These are phyloP conservation scores for Phialophora tarda DNA, from an alignment of 2,329 filamentous ascomycete genomes.

Conservation along the genomic window DNA sequence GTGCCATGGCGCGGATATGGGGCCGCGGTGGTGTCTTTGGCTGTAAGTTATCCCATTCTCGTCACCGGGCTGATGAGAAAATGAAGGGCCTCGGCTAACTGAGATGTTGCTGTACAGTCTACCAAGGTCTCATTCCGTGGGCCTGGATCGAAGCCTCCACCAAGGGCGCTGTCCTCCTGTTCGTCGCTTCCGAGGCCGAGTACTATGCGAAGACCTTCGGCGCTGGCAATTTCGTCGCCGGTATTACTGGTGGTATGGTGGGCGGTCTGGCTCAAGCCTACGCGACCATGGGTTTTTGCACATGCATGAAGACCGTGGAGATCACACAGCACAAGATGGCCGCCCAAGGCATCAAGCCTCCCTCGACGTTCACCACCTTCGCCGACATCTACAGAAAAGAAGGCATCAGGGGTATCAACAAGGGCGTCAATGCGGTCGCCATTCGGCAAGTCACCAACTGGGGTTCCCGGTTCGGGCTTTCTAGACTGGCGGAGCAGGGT, in stretches of 20 bases:
- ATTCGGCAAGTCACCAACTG: conserved; percentile 99
- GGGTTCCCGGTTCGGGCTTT: conserved; percentile 94
- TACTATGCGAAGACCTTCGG: conserved; percentile 86
- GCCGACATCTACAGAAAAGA: conserved; percentile 96
- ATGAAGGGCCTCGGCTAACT: conserved; percentile 36
- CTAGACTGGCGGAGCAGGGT: conserved; percentile 84
- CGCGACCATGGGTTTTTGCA: conserved; percentile 99
- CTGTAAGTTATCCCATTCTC: conserved; percentile 67
- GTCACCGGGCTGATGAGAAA: not conserved
- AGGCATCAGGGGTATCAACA: conserved; percentile 95
- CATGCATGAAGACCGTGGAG: conserved; percentile 99
- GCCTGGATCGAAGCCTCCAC: conserved; percentile 99
- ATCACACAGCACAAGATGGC: conserved; percentile 98
- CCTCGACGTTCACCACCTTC: conserved; percentile 92
- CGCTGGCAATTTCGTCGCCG: conserved; percentile 82
- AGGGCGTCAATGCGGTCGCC: conserved; percentile 96
- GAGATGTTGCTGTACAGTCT: conserved; percentile 66
- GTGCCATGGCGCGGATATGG: conserved; percentile 88
- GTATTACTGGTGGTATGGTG: conserved; percentile 88
- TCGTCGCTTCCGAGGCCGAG: conserved; percentile 97
- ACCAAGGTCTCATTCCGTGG: conserved; percentile 99
- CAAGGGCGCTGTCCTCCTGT: conserved; percentile 98
- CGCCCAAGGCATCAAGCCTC: conserved; percentile 78
- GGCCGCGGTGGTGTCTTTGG: conserved; percentile 88
- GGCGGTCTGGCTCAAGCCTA: conserved; percentile 98